Evolutionary conservation across 129 eudicot genomes (phyloP).

Genomic region (Logfia minima): DNA sequence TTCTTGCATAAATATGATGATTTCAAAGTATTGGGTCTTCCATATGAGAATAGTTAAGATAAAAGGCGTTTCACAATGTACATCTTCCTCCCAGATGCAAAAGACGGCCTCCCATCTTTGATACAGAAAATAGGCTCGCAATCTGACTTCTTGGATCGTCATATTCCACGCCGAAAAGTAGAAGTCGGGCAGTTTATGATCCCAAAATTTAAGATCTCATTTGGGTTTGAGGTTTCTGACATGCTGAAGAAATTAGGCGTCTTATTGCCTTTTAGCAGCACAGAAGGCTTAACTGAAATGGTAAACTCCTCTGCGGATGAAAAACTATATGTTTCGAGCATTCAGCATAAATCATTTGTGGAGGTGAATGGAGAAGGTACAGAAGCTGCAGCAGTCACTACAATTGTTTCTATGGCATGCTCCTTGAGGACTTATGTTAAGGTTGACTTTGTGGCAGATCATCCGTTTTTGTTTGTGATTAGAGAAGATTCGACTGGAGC

Average conservation of each 20-base stretch:
- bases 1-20: conserved; percentile 27
- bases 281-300: neutral
- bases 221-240: neutral
- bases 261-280: neutral
- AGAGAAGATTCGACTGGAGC: conserved; percentile 15
- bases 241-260: conserved; percentile 1
- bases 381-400: neutral
- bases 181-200: neutral
- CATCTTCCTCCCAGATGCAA: conserved; percentile 4
- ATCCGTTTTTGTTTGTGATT: conserved; percentile 19
- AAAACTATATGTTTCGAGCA: neutral
- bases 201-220: neutral
- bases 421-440: neutral
- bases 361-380: conserved; percentile 15
- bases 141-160: neutral
- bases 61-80: conserved; percentile 45
- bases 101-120: conserved; percentile 7
- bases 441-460: conserved; percentile 16
- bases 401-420: neutral
- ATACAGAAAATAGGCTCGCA: neutral
- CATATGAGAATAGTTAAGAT: conserved; percentile 33
- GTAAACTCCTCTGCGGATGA: neutral
- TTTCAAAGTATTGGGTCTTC: conserved; percentile 48
- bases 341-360: neutral
- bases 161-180: neutral